Conservation (phyloP, 2,329 filamentous ascomycete genomes). For the Neofusicoccum ribis region DNA sequence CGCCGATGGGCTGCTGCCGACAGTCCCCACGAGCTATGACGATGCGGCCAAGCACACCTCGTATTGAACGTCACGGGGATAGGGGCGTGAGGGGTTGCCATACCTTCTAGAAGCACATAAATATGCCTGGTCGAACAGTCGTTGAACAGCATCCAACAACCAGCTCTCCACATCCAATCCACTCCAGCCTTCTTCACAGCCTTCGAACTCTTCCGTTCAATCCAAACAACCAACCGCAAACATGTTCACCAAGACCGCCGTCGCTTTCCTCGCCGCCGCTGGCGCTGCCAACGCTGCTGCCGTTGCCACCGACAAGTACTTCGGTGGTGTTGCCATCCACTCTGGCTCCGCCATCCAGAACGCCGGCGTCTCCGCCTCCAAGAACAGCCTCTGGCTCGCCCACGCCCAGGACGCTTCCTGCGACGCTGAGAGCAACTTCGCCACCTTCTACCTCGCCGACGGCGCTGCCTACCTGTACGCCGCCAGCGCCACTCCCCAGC, state of each 20-base stretch:
- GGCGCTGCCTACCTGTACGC: conserved; percentile 53
- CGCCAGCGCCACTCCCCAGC: conserved; percentile 46
- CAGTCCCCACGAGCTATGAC: neutral
- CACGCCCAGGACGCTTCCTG: conserved; percentile 52
- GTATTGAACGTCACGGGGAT: neutral
- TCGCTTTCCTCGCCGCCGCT: conserved; percentile 26
- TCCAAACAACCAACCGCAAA: conserved; percentile 23
- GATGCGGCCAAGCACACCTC: neutral
- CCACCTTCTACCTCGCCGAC: conserved; percentile 54
- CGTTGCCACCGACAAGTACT: conserved; percentile 36
- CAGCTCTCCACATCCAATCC: neutral
- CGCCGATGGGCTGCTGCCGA: neutral
- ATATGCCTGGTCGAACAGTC: neutral
- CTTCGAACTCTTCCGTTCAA: conserved; percentile 15
- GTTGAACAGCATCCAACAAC: conserved; percentile 10
- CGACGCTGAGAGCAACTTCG: conserved; percentile 39
- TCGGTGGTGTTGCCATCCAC: conserved; percentile 53
- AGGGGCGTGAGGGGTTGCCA: neutral
- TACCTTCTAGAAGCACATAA: neutral
- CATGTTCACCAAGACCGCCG: conserved; percentile 32
- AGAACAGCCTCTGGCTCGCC: conserved; percentile 47
- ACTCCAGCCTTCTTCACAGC: neutral
- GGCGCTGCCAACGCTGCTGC: conserved; percentile 38
- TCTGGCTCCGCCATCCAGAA: conserved; percentile 54
- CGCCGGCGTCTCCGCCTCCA: conserved; percentile 46